Evolutionary conservation across 257 asterid species (phyloP).

Genomic region (Misopates orontium): DNA sequence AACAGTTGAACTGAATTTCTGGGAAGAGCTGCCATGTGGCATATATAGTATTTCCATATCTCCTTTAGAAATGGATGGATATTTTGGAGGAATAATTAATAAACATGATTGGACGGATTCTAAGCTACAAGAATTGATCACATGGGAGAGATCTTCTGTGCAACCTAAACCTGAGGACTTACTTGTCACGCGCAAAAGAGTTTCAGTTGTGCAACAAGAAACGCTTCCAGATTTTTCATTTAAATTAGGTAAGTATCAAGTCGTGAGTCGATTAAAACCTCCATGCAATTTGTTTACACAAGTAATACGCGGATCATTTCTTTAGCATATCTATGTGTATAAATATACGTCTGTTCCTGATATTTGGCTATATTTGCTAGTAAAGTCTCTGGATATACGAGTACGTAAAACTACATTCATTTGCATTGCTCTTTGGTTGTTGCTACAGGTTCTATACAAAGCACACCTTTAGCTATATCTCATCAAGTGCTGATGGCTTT

Average conservation of each 20-base stretch:
- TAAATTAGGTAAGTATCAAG: conserved; percentile 45
- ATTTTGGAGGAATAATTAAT: conserved; percentile 48
- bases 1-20: conserved; percentile 49
- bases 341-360: neutral
- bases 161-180: conserved; percentile 56
- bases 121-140: conserved; percentile 62
- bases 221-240: conserved; percentile 33
- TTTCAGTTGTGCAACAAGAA: conserved; percentile 30
- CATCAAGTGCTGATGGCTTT: conserved; percentile 69
- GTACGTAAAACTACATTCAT: conserved; percentile 4
- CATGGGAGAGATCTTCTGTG: conserved; percentile 77
- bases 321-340: too few relatives aligned
- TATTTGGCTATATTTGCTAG: conserved; percentile 4
- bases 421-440: conserved; percentile 13
- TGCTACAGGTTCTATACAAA: conserved; percentile 37
- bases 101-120: conserved; percentile 75
- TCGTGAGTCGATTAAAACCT: conserved; percentile 15
- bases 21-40: conserved; percentile 98
- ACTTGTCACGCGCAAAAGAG: conserved; percentile 27
- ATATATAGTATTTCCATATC: conserved; percentile 66
- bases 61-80: conserved; percentile 34
- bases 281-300: conserved; percentile 15
- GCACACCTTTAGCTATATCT: conserved; percentile 34
- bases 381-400: neutral
- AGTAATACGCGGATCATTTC: neutral